These are phyloP conservation scores for Metarhizium humberi DNA, from an alignment of 2,329 filamentous ascomycete species.

Conservation along the genomic window DNA sequence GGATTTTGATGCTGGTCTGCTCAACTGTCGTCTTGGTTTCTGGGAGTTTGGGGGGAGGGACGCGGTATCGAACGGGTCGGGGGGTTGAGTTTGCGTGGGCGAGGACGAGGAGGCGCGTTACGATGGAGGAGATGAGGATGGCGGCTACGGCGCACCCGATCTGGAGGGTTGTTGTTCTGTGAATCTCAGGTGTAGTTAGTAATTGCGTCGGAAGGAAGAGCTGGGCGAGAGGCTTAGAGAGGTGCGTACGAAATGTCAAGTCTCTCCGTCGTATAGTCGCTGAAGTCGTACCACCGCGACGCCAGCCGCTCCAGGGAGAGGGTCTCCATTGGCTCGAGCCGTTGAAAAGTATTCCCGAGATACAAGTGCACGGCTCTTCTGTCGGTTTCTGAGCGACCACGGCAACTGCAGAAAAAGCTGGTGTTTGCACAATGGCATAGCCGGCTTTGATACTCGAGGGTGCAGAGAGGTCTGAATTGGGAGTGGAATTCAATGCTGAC, in stretches of 20 bases:
- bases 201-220: background rate
- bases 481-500: no score
- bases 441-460: no score
- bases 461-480: no score
- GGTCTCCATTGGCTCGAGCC: background rate
- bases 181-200: background rate
- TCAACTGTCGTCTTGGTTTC: slow-evolving; percentile 46
- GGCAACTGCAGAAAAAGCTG: background rate
- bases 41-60: slow-evolving; percentile 53
- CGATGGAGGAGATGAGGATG: slow-evolving; percentile 19
- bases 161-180: slow-evolving; percentile 19
- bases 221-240: background rate
- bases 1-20: slow-evolving; percentile 52
- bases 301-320: slow-evolving; percentile 1
- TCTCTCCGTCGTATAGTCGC: slow-evolving; percentile 1
- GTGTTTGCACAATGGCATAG: background rate
- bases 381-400: background rate
- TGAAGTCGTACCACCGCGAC: slow-evolving; percentile 5
- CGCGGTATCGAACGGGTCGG: slow-evolving; percentile 46
- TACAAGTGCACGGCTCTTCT: background rate
- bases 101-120: slow-evolving; percentile 17
- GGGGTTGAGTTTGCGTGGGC: slow-evolving; percentile 17
- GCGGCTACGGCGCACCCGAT: slow-evolving; percentile 11
- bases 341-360: background rate
- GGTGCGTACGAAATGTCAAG: slow-evolving; percentile 8